Percentiles rank a stretch among this genome's conserved stretches.
These are phyloP conservation scores for Eutrema yunnanense DNA, from an alignment of 345 rosid species.

Conservation along the genomic window DNA sequence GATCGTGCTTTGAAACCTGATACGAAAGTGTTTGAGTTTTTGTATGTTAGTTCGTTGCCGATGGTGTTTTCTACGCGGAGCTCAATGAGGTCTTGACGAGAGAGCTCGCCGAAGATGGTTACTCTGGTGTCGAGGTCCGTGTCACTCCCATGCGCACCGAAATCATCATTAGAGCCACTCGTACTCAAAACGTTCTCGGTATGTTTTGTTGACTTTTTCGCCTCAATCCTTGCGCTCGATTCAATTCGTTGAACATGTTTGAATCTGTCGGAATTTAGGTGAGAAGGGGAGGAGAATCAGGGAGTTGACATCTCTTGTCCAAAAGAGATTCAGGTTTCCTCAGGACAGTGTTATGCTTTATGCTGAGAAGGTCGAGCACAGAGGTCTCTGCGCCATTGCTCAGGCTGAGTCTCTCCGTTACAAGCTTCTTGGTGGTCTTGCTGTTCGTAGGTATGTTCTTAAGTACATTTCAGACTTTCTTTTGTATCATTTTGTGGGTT, in stretches of 20 bases:
- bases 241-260: no score
- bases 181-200: constrained; percentile 88
- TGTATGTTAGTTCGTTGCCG: constrained; percentile 61
- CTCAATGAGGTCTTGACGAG: constrained; percentile 70
- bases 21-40: neutral
- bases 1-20: neutral
- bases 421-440: constrained; percentile 92
- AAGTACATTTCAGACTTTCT: neutral
- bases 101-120: constrained; percentile 86
- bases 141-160: constrained; percentile 86
- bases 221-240: no score
- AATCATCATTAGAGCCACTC: constrained; percentile 83
- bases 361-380: constrained; percentile 73
- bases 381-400: constrained; percentile 89
- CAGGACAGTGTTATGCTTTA: constrained; percentile 80
- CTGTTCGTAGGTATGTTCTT: constrained; percentile 49
- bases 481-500: no score
- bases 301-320: constrained; percentile 86
- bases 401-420: constrained; percentile 91
- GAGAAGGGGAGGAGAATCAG: constrained; percentile 90
- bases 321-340: constrained; percentile 72
- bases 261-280: constrained; percentile 27
- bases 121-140: constrained; percentile 86
- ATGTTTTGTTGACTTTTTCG: neutral
- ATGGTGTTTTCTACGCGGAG: constrained; percentile 79